Evolutionary conservation across 202 grass and related monocot genomes (phyloP).

Genomic region (Setaria viridis): DNA sequence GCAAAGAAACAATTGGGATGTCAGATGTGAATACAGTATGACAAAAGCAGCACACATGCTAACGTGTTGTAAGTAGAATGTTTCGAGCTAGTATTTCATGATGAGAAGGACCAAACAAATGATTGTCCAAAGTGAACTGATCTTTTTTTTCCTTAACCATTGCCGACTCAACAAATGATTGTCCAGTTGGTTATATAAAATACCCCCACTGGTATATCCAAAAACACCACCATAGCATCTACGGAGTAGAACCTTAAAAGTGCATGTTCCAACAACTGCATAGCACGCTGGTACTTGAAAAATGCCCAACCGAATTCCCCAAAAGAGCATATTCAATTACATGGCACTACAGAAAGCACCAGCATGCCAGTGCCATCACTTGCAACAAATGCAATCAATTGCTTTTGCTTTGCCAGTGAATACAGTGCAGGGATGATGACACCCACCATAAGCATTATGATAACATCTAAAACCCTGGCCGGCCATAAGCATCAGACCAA

Average conservation of each 20-base stretch:
- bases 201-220: neutral
- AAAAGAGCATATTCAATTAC: neutral
- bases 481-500: neutral
- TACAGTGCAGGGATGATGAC: neutral
- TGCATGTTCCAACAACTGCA: neutral
- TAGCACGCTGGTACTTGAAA: neutral
- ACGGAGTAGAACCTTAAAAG: neutral
- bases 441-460: neutral
- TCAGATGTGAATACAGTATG: neutral
- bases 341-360: neutral
- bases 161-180: neutral
- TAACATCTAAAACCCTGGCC: conserved; percentile 15
- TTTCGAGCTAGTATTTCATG: neutral
- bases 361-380: neutral
- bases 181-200: neutral
- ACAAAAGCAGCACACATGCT: neutral
- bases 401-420: conserved; percentile 3
- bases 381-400: neutral
- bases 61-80: neutral
- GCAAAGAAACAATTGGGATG: neutral
- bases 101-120: neutral
- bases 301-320: neutral
- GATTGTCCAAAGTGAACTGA: neutral
- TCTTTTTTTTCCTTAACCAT: neutral
- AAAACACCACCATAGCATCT: neutral